phyloP scores from a whole-genome alignment of 768 basidiomycete species.

The Amanita rubescens region DNA sequence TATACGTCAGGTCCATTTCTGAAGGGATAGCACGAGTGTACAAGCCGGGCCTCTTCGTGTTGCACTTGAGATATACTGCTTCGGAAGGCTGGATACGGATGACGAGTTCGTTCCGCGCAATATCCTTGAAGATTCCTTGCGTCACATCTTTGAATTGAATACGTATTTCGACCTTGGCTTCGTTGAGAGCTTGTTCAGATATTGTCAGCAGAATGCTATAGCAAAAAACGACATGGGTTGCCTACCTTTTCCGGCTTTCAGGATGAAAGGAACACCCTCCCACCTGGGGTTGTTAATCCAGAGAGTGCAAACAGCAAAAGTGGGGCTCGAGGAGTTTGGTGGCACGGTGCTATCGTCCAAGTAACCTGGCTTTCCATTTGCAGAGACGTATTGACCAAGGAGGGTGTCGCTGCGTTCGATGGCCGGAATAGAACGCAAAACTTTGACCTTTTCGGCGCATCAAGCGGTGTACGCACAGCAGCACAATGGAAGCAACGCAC shows the following conservation, averaged over 20 bases:
- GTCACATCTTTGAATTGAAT: slow-evolving; percentile 98
- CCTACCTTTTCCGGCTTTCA: slow-evolving; percentile 96
- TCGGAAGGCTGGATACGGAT: slow-evolving; percentile 96
- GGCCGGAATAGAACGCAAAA: slow-evolving; percentile 84
- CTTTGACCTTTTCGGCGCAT: slow-evolving; percentile 69
- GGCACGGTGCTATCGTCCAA: slow-evolving; percentile 96
- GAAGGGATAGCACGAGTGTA: slow-evolving; percentile 86
- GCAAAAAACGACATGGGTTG: slow-evolving; percentile 1
- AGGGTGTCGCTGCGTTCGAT: slow-evolving; percentile 73
- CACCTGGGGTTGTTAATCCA: slow-evolving; percentile 94
- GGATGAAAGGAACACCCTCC: slow-evolving; percentile 98
- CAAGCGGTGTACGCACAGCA: background rate
- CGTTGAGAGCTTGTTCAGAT: slow-evolving; percentile 69
- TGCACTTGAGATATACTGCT: slow-evolving; percentile 95
- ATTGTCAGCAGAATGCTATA: background rate
- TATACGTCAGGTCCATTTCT: slow-evolving; percentile 99
- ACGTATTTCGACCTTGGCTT: slow-evolving; percentile 97
- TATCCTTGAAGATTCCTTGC: slow-evolving; percentile 93
- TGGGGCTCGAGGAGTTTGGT: slow-evolving; percentile 86
- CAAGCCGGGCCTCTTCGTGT: slow-evolving; percentile 90
- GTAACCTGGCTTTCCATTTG: slow-evolving; percentile 96
- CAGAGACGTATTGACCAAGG: slow-evolving; percentile 88
- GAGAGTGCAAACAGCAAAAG: slow-evolving; percentile 84
- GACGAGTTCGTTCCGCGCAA: slow-evolving; percentile 94
- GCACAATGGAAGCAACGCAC: slow-evolving; percentile 28